Percentiles rank a stretch among this genome's conserved stretches.
Evolutionary conservation across 2,329 filamentous ascomycete species (phyloP).

Genomic region (Stachybotrys chartarum): DNA sequence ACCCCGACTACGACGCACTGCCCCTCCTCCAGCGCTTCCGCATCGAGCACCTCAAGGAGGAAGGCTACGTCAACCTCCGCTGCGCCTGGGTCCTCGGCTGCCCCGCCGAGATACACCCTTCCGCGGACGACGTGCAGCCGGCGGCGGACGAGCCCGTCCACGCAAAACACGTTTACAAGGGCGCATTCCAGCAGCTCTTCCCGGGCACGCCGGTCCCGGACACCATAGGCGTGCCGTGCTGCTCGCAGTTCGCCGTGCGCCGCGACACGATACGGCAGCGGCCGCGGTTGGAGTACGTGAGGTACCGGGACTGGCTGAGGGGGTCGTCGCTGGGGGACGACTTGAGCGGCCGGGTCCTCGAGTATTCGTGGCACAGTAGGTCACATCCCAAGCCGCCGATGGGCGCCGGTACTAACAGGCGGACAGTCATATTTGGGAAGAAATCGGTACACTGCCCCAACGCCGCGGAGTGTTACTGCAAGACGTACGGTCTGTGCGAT

Average conservation of each 20-base stretch:
- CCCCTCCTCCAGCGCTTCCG: conserved; percentile 40
- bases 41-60: conserved; percentile 39
- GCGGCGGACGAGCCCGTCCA: conserved; percentile 24
- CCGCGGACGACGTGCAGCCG: conserved; percentile 25
- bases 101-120: conserved; percentile 36
- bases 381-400: conserved; percentile 14
- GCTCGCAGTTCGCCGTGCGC: conserved; percentile 58
- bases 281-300: conserved; percentile 45
- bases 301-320: conserved; percentile 53
- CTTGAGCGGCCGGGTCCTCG: conserved; percentile 52
- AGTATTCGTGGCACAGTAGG: conserved; percentile 59
- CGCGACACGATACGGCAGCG: conserved; percentile 41
- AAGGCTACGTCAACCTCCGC: conserved; percentile 54
- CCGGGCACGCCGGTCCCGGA: conserved; percentile 35
- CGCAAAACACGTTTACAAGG: conserved; percentile 33
- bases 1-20: conserved; percentile 47
- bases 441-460: conserved; percentile 52
- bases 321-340: conserved; percentile 46
- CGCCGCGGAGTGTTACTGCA: conserved; percentile 58
- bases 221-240: conserved; percentile 51
- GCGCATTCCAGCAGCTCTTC: conserved; percentile 33
- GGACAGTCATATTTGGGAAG: conserved; percentile 50
- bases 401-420: neutral
- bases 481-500: conserved; percentile 55
- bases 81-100: conserved; percentile 54